Percentiles rank a stretch among this genome's conserved stretches.
These are phyloP conservation scores for Nigrospora oryzae DNA, from an alignment of 2,329 filamentous ascomycete genomes.

Conservation along the genomic window DNA sequence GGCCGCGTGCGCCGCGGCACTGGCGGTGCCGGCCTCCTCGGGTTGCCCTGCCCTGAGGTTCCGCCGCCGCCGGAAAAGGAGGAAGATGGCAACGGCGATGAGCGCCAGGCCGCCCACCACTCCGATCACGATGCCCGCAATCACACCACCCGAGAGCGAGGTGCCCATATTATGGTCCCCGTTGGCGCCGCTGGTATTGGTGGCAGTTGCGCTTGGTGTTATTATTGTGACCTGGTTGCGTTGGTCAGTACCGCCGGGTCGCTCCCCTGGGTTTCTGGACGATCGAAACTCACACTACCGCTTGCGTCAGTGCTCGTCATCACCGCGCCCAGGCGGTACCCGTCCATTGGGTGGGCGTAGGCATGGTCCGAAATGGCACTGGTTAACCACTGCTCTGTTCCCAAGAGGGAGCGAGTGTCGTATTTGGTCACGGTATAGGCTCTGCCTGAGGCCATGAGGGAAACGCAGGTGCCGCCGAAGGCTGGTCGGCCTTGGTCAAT, in stretches of 20 bases:
- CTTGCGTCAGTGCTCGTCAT: not conserved
- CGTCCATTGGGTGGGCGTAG: slow-evolving; percentile 13
- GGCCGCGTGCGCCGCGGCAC: not conserved
- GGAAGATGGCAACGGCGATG: slow-evolving; percentile 1
- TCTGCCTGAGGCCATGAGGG: slow-evolving; percentile 7
- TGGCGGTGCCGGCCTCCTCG: no score
- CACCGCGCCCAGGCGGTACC: slow-evolving; percentile 5
- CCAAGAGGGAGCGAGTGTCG: slow-evolving; percentile 3
- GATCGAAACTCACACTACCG: not conserved
- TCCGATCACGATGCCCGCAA: slow-evolving; percentile 11
- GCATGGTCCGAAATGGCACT: slow-evolving; percentile 4
- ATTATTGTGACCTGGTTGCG: no score
- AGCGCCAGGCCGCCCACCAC: slow-evolving; percentile 3
- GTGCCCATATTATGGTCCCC: not conserved
- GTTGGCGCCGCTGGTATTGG: not conserved
- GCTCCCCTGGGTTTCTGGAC: not conserved
- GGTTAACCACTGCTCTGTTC: slow-evolving; percentile 2
- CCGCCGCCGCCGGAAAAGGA: slow-evolving; percentile 6
- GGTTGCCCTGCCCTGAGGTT: no score
- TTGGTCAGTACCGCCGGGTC: no score
- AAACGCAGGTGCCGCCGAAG: slow-evolving; percentile 13
- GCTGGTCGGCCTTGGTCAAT: slow-evolving; percentile 11
- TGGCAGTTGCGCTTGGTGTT: not conserved
- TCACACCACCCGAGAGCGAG: slow-evolving; percentile 7
- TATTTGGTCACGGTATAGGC: slow-evolving; percentile 6